Base-by-base conservation (phyloP, 176 grass and related monocot genomes). In the Carex scoparia region DNA sequence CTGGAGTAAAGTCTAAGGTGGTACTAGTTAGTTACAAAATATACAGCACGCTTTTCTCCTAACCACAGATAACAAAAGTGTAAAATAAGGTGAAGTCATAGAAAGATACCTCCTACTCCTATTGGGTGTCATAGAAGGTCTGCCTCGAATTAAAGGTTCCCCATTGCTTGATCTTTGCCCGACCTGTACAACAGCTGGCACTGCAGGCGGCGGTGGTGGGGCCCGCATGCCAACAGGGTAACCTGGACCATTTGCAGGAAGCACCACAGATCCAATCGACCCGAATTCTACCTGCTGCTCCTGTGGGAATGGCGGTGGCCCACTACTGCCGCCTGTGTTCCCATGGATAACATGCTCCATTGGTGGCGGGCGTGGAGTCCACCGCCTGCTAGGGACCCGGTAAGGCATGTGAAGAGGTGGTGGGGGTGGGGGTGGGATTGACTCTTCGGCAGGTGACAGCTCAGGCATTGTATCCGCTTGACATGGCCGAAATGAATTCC, bases 221-320 rank as follows among this genome's bases (percentile, higher is more conserved):
- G 74, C 8, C 30, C 12, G 14, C 14, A 58, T 11, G 10, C 74
- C 74, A 57, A 56, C 53, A 33, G 74, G 7, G 31, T 79, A 58
- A 79, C 13, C 32, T 3, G 74, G 74, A 79, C 53, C 74, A 58
- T 35, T 56, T 3, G 51, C 7, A 35, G 51, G 74, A 61, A 82
- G 79, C 9, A 38, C 81, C 27, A 57, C 81, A 15, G 81, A 44
- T 40, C 44, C 63, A 28, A 83, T 27, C 0, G 61, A 66, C 23
- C 79, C 67, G 4, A 83, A 71, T 19, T 87, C 55, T 18, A 73
- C 27, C 7, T 84, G 80, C 59, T 72, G 53, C 18, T 65, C 62
- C 30, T 46, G 49, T 23, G 40, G 59, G 38, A 61, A 81, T 65
- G 48, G 16, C 10, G 48, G 48, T 19, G 19, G 38, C 7, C 79